phyloP scores from a whole-genome alignment of 768 basidiomycete genomes.

The Trametes coccinea region DNA sequence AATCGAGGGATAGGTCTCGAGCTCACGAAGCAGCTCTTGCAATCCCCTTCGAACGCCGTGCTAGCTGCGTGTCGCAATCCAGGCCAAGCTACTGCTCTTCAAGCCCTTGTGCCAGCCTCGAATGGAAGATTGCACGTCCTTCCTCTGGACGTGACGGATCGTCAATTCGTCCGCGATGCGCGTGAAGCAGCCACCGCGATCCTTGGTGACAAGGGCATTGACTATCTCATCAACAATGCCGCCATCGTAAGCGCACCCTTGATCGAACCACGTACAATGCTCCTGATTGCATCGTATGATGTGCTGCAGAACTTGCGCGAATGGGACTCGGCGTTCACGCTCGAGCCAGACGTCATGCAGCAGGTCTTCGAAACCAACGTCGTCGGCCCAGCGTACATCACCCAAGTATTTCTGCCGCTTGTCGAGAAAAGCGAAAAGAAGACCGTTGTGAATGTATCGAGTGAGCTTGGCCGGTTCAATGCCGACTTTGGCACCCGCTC shows the following conservation, averaged over 20 bases:
- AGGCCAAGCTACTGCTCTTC: conserved; percentile 22
- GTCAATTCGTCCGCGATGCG: conserved; percentile 29
- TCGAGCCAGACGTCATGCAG: conserved; percentile 1
- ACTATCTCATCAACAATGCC: conserved; percentile 43
- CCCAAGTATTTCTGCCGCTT: conserved; percentile 6
- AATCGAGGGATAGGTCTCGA: conserved; percentile 34
- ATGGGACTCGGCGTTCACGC: conserved; percentile 2
- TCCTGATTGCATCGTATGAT: not conserved
- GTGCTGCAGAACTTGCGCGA: not conserved
- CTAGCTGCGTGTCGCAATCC: conserved; percentile 35
- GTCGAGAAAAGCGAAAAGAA: conserved; percentile 6
- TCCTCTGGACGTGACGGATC: conserved; percentile 32
- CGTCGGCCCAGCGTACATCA: conserved; percentile 4
- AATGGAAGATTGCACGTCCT: conserved; percentile 36
- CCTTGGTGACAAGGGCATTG: conserved; percentile 34
- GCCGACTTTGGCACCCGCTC: not conserved
- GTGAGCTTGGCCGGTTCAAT: conserved; percentile 1
- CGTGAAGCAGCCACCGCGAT: conserved; percentile 25
- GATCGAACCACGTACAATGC: too few species aligned
- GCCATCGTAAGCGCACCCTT: conserved; percentile 29
- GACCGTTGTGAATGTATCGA: conserved; percentile 19
- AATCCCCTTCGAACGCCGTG: conserved; percentile 25
- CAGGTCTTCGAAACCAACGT: conserved; percentile 9
- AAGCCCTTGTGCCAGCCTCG: conserved; percentile 24
- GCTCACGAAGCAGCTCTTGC: conserved; percentile 28